Base-by-base conservation (phyloP, 352 stramenopile species). In the Phytophthora rubi region DNA sequence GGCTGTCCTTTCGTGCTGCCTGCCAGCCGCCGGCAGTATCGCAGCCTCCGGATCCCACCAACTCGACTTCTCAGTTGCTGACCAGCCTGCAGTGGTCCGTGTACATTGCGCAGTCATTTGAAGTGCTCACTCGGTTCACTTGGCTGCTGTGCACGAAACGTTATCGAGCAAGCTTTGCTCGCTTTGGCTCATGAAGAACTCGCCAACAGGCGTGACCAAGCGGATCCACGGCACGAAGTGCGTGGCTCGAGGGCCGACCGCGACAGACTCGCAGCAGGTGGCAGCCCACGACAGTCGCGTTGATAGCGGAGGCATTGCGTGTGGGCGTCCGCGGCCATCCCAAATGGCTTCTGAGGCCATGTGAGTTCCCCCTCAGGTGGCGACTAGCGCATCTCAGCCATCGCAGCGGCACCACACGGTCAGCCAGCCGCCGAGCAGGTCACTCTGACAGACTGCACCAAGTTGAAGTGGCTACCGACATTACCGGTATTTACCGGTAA, bases 161-260 rank as follows among this genome's bases (percentile, higher is more conserved):
- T 65, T 70, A 26, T 26, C 54, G 16, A 26, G 45, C 30, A 26
- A 21, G 30, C 39, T 71, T 60, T 66, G 49, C 49, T 18, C 16
- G 39, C 56, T 61, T 21, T 58, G 37, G 32, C 42, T 53, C 23
- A 39, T 8, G 37, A 69, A 57, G 53, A 58, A 66, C 52, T 59
- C 32, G 56, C 44, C 66, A 63, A 53, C 52, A 39, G 65, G 56
- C 48, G 52, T 16, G 16, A 26, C 55, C 65, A 72, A 72, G 33
- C 53, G 58, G 52, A 30, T 54, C 51, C 10, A 6, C 39, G n/a
- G 57, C 48, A 57, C 30, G 23, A 6, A 16, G 42, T 13, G 21
- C 23, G 39, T 66, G 52, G 52, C 37, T 48, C 6, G 12, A 52
- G 30, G 39, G 53, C 16, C 21, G 52, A 62, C 33, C 13, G 35